Percentiles rank a stretch among this genome's conserved stretches.
phyloP scores from a whole-genome alignment of 257 asterid species.

The Solanum tarapatanum region DNA sequence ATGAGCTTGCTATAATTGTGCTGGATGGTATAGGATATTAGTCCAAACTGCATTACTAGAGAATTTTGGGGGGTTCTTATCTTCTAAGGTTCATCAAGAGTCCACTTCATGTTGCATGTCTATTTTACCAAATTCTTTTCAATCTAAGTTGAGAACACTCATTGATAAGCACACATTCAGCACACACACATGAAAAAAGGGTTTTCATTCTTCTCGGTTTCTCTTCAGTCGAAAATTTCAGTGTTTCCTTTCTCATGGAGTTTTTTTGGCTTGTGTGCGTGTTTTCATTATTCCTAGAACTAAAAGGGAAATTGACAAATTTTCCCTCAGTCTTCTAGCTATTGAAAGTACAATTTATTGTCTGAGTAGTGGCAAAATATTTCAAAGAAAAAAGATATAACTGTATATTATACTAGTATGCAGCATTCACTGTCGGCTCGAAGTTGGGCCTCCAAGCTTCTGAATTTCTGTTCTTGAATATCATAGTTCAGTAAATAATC shows the following conservation, averaged over 20 bases:
- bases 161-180: neutral
- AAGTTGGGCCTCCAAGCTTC: neutral
- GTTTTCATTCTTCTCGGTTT: neutral
- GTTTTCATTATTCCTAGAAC: neutral
- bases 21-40: slow-evolving; percentile 11
- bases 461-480: neutral
- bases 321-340: neutral
- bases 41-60: neutral
- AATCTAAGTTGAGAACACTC: neutral
- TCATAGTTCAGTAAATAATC: neutral
- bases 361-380: neutral
- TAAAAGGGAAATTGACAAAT: neutral
- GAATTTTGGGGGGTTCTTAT: neutral
- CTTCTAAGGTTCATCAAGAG: neutral
- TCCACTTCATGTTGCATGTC: neutral
- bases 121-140: neutral
- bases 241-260: neutral
- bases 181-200: neutral
- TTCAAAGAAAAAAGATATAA: too few relatives aligned
- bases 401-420: neutral
- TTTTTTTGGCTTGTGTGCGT: neutral
- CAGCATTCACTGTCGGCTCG: neutral
- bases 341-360: neutral
- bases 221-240: neutral
- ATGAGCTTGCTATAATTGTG: slow-evolving; percentile 33